Base-by-base conservation (phyloP, 768 basidiomycete species). In the Psilocybe cubensis region DNA sequence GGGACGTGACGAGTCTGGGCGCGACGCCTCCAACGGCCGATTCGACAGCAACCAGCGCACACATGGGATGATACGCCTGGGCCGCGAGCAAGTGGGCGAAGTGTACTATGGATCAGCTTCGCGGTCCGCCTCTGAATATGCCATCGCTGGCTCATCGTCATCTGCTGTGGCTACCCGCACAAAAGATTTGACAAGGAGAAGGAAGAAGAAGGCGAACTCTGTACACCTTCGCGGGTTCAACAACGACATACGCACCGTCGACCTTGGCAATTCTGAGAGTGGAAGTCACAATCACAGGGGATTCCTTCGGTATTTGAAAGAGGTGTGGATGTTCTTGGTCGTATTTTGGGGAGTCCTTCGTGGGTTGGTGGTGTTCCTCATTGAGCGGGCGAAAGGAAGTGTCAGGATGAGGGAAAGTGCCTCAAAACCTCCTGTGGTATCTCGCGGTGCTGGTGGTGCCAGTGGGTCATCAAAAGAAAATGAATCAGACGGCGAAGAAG, bases 51-150 rank as follows among this genome's bases (percentile, higher is more conserved):
- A n/a, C 14, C 35, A 50, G 29, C 41, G 46, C 1, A 44, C 52
- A 6, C 71, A 70, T 49, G 74, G 75, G 5, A 61, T 45, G 17
- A 67, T 77, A 18, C 62, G 69, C 24, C 66, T 77, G 63, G 72
- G 72, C 12, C 67, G 74, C 7, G 54, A 63, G 14, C 70, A 68
- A 8, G 74, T 72, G 7, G 68, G 65, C 1, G 66, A 66, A 11
- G 68, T 77, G 12, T 63, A 65, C 12, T 54, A 67, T 38, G 71
- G 71, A 2, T 56, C 47, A 14, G n/a, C 63, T 14, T 25, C 56
- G n/a, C 35, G 23, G 17, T 25, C 41, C 11, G 20, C n/a, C 33
- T 25, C 27, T 8, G 28, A 28, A 5, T 10, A n/a, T 24, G n/a
- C 33, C 7, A n/a, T 8, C 18, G 49, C 5, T 51, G 20, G 18